Conservation (phyloP, 164 flowering plant species). For the Stephania cephalantha region DNA sequence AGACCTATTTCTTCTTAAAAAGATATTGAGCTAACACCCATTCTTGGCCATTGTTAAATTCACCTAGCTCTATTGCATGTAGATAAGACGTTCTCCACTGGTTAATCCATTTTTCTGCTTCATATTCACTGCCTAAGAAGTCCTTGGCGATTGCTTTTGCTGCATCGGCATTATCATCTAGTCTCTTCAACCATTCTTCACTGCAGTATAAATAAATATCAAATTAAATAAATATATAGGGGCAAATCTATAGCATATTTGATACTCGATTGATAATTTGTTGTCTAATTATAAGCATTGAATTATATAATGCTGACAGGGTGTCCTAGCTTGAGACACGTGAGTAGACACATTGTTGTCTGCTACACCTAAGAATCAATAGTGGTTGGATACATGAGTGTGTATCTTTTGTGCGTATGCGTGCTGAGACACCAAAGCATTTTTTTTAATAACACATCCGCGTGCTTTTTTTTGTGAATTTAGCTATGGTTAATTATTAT, state of each 20-base stretch:
- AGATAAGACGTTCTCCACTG: conserved; percentile 12
- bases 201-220: neutral
- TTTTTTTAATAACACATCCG: no score
- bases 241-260: neutral
- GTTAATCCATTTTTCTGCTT: conserved; percentile 7
- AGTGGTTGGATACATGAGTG: no score
- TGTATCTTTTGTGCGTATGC: no score
- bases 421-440: no score
- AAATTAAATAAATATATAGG: neutral
- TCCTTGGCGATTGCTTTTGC: neutral
- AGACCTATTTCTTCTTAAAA: conserved; percentile 16
- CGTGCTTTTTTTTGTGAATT: no score
- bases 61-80: neutral
- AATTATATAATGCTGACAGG: no score
- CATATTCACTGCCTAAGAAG: conserved; percentile 1
- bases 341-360: no score
- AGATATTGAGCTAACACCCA: conserved; percentile 12
- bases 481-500: no score
- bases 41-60: conserved; percentile 17
- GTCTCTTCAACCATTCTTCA: conserved; percentile 16
- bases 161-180: conserved; percentile 4
- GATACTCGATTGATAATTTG: no score
- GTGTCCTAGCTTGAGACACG: no score
- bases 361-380: no score
- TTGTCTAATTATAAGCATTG: no score